phyloP scores from a whole-genome alignment of 352 stramenopile species.

The Phytophthora citricola region DNA sequence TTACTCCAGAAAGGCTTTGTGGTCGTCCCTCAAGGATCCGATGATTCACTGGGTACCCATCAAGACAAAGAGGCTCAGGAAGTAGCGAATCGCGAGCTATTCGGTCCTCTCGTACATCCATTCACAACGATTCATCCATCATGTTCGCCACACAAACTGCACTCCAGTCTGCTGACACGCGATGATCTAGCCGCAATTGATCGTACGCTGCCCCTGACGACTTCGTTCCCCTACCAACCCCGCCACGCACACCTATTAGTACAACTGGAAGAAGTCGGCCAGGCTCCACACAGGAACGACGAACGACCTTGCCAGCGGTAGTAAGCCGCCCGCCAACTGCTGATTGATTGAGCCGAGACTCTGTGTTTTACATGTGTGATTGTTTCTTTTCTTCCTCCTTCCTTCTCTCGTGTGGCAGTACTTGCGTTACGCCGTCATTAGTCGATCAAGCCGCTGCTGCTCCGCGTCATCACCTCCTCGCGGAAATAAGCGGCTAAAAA shows the following conservation, averaged over 20 bases:
- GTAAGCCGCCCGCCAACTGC: constrained; percentile 29
- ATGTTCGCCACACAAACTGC: constrained; percentile 52
- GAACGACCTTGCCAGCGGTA: constrained; percentile 20
- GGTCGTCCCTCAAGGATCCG: constrained; percentile 41
- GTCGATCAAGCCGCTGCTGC: constrained; percentile 61
- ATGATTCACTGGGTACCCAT: constrained; percentile 21
- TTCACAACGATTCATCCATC: constrained; percentile 44
- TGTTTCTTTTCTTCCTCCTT: constrained; percentile 34
- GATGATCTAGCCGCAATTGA: constrained; percentile 51
- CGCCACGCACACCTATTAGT: constrained; percentile 21
- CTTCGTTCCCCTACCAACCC: constrained; percentile 15
- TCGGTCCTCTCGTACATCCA: constrained; percentile 50
- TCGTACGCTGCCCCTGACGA: constrained; percentile 38
- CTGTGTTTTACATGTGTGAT: constrained; percentile 31
- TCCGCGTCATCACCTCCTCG: constrained; percentile 77
- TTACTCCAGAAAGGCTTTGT: constrained; percentile 61
- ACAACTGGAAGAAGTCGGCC: constrained; percentile 35
- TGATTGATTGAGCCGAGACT: constrained; percentile 37
- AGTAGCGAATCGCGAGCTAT: constrained; percentile 39
- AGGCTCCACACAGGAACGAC: constrained; percentile 38
- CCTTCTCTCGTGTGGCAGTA: constrained; percentile 9
- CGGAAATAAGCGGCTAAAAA: constrained; percentile 85
- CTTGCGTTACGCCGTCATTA: constrained; percentile 42
- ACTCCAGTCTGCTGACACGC: constrained; percentile 53
- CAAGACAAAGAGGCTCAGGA: constrained; percentile 24